A percentile compares a stretch with the other conserved stretches of the same genome.
These are phyloP conservation scores for Fusarium sp. DNA, from an alignment of 2,329 filamentous ascomycete species.

Conservation along the genomic window DNA sequence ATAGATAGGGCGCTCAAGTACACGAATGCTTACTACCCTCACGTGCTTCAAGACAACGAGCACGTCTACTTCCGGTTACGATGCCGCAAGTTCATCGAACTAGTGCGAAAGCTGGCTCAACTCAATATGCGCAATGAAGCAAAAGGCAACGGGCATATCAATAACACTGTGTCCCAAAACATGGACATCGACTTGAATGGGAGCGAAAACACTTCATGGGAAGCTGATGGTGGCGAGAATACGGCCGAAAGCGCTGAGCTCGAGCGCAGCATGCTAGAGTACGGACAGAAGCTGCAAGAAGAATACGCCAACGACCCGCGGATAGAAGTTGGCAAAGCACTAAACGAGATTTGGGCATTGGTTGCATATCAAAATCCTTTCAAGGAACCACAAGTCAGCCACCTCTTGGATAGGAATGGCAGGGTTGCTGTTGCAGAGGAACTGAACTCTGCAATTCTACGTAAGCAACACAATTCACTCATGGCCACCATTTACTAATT, in stretches of 20 bases:
- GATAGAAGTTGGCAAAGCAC: constrained; percentile 76
- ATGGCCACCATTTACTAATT: constrained; percentile 34
- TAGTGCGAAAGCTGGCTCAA: constrained; percentile 83
- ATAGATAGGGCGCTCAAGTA: constrained; percentile 90
- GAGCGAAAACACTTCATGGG: constrained; percentile 56
- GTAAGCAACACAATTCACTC: constrained; percentile 64
- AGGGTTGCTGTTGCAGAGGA: constrained; percentile 88
- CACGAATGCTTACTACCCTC: constrained; percentile 82
- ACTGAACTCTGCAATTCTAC: constrained; percentile 90
- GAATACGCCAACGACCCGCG: constrained; percentile 81
- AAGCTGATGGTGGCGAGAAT: constrained; percentile 62
- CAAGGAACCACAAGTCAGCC: constrained; percentile 78
- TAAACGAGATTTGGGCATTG: constrained; percentile 88
- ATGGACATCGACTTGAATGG: constrained; percentile 69
- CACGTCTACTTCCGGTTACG: constrained; percentile 89
- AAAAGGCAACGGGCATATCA: constrained; percentile 59
- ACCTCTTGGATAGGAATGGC: constrained; percentile 81
- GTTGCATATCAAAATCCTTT: constrained; percentile 88
- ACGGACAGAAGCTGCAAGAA: constrained; percentile 81
- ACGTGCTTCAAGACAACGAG: constrained; percentile 82
- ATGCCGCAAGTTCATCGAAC: constrained; percentile 94
- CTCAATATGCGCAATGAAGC: constrained; percentile 63
- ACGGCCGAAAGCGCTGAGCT: constrained; percentile 59
- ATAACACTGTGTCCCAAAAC: constrained; percentile 57
- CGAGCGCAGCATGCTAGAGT: constrained; percentile 77